Conservation (phyloP, 2,329 filamentous ascomycete species). For the Penicillium sp. region DNA sequence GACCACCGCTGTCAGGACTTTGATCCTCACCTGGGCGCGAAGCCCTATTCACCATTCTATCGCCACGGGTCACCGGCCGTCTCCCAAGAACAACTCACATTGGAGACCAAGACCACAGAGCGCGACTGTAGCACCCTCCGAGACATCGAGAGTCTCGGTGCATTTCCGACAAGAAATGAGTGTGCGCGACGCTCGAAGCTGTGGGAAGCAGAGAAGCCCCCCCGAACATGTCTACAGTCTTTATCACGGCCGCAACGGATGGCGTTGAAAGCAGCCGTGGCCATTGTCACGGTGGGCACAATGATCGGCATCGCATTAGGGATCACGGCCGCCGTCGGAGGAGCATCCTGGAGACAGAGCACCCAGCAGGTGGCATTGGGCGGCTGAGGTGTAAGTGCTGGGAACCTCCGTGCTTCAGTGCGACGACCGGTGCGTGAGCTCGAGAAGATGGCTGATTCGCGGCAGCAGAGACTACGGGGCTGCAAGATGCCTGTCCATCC, state of each 20-base stretch:
- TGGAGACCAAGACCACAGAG: slow-evolving; percentile 17
- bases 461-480: too few species aligned
- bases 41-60: slow-evolving; percentile 42
- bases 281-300: slow-evolving; percentile 37
- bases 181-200: slow-evolving; percentile 28
- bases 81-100: slow-evolving; percentile 23
- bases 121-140: slow-evolving; percentile 15
- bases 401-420: slow-evolving; percentile 2
- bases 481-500: too few species aligned
- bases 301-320: slow-evolving; percentile 43
- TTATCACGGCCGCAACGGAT: slow-evolving; percentile 35
- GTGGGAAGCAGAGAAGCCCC: slow-evolving; percentile 30
- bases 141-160: slow-evolving; percentile 30
- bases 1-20: slow-evolving; percentile 24
- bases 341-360: slow-evolving; percentile 39
- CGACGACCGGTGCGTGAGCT: too few species aligned
- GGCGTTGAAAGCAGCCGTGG: slow-evolving; percentile 36
- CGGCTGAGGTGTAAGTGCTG: slow-evolving; percentile 12
- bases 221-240: slow-evolving; percentile 29
- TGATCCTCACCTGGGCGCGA: slow-evolving; percentile 36
- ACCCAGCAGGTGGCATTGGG: slow-evolving; percentile 25
- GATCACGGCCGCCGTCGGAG: slow-evolving; percentile 40
- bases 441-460: too few species aligned
- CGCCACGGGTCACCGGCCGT: slow-evolving; percentile 32
- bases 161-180: slow-evolving; percentile 15